Percentiles rank a stretch among this genome's conserved stretches.
Evolutionary conservation across 495 filamentous ascomycete species (phyloP).

Genomic region (Tuber calosporum): DNA sequence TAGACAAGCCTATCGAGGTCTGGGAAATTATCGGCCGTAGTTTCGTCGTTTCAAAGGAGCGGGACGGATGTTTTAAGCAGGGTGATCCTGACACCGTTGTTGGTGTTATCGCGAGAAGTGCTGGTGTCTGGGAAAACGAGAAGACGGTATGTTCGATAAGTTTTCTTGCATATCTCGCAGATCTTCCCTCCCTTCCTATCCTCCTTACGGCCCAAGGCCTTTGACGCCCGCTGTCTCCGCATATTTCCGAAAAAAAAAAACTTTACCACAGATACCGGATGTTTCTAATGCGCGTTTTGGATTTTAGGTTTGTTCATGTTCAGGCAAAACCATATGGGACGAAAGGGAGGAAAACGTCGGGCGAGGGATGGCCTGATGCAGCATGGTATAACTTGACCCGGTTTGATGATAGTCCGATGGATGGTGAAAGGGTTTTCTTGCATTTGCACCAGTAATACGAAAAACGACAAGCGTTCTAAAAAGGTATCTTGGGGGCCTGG

Average conservation of each 20-base stretch:
- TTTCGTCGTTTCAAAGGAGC: slow-evolving; percentile 65
- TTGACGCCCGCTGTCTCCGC: background rate
- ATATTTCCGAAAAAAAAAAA: background rate
- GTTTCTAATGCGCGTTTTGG: slow-evolving; percentile 19
- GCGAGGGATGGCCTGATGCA: slow-evolving; percentile 69
- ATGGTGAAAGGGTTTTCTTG: background rate
- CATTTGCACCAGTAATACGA: background rate
- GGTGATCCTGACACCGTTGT: slow-evolving; percentile 78
- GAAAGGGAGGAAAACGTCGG: slow-evolving; percentile 82
- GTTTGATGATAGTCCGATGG: slow-evolving; percentile 9
- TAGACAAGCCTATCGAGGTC: slow-evolving; percentile 72
- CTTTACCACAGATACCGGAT: background rate
- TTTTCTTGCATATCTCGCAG: slow-evolving; percentile 1
- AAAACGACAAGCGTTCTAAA: background rate
- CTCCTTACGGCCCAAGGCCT: background rate
- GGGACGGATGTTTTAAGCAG: slow-evolving; percentile 48
- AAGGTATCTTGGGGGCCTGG: background rate
- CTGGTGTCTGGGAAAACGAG: slow-evolving; percentile 96
- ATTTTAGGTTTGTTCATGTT: slow-evolving; percentile 63
- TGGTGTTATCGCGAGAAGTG: slow-evolving; percentile 87
- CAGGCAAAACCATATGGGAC: slow-evolving; percentile 96
- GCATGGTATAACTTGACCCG: slow-evolving; percentile 3
- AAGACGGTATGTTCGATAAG: slow-evolving; percentile 66
- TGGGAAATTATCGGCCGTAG: slow-evolving; percentile 95
- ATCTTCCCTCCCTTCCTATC: background rate